Evolutionary conservation across 1,139 yeast species (phyloP).

Genomic region (Tardiomyces depauwii): DNA sequence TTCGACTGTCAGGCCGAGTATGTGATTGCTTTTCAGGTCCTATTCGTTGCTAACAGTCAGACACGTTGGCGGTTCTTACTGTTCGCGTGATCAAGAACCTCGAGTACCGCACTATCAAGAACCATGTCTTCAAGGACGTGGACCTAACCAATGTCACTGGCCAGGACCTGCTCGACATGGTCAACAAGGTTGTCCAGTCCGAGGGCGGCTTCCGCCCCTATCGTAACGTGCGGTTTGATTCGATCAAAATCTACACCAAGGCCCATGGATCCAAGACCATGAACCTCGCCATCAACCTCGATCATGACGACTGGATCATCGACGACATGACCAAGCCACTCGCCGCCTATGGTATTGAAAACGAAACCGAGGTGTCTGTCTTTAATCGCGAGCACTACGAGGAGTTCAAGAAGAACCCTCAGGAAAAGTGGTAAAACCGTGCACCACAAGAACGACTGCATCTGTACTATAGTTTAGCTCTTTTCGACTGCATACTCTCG

Average conservation of each 20-base stretch:
- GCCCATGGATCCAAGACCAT: constrained; percentile 94
- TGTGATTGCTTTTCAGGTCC: not conserved
- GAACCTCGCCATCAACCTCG: constrained; percentile 84
- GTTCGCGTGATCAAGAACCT: constrained; percentile 83
- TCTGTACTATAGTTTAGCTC: too few species aligned
- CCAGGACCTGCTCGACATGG: constrained; percentile 38
- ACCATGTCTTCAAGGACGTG: constrained; percentile 58
- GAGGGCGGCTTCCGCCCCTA: constrained; percentile 72
- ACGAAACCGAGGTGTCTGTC: constrained; percentile 84
- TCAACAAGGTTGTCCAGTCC: constrained; percentile 37
- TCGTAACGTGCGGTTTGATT: constrained; percentile 63
- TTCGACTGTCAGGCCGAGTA: constrained; percentile 1
- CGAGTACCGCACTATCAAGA: constrained; percentile 84
- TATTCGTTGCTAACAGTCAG: not conserved
- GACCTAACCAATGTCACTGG: constrained; percentile 67
- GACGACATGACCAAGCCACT: constrained; percentile 32
- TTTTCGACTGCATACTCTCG: too few species aligned
- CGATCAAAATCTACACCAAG: constrained; percentile 79
- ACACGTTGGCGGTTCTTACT: constrained; percentile 34
- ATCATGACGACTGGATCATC: constrained; percentile 68
- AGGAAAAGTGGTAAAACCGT: constrained; percentile 59
- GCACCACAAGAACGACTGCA: not conserved
- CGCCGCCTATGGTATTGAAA: constrained; percentile 48
- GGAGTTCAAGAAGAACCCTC: constrained; percentile 67
- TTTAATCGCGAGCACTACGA: constrained; percentile 59